Evolutionary conservation across 2,329 filamentous ascomycete genomes (phyloP).

Genomic region (Didymella keratinophila): DNA sequence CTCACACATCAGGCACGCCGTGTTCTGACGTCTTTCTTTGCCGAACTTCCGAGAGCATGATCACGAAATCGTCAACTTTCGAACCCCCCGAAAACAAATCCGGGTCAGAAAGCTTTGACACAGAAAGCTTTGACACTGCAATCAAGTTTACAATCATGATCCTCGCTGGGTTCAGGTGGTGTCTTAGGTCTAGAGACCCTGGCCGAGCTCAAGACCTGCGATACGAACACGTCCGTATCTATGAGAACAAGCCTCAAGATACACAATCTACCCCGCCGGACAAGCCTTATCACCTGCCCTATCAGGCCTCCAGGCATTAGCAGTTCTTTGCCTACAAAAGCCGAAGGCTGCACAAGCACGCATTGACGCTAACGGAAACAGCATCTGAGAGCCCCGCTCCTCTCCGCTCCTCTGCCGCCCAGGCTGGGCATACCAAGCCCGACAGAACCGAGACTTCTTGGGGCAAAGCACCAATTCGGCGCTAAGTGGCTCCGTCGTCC

Average conservation of each 20-base stretch:
- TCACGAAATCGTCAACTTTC: neutral
- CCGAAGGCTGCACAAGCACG: conserved; percentile 3
- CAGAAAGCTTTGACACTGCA: neutral
- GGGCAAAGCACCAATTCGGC: conserved; percentile 14
- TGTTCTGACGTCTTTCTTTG: neutral
- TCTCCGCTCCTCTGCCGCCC: conserved; percentile 34
- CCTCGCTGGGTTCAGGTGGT: neutral
- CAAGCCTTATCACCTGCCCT: conserved; percentile 4
- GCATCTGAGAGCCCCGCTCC: conserved; percentile 25
- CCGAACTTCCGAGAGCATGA: neutral
- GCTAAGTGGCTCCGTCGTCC: conserved; percentile 16
- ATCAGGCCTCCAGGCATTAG: conserved; percentile 1
- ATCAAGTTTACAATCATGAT: conserved; percentile 8
- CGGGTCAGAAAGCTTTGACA: neutral
- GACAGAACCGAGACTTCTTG: conserved; percentile 21
- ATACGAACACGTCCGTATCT: neutral
- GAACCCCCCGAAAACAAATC: neutral
- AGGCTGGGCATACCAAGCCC: conserved; percentile 29
- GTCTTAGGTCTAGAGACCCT: neutral
- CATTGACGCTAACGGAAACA: conserved; percentile 9
- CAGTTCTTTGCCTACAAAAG: conserved; percentile 1
- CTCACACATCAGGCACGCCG: neutral
- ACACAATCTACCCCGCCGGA: conserved; percentile 1
- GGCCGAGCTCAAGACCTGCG: neutral
- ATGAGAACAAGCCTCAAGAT: conserved; percentile 1